Evolutionary conservation across 2,329 filamentous ascomycete genomes (phyloP).

Genomic region (Xenoacremonium recifei): DNA sequence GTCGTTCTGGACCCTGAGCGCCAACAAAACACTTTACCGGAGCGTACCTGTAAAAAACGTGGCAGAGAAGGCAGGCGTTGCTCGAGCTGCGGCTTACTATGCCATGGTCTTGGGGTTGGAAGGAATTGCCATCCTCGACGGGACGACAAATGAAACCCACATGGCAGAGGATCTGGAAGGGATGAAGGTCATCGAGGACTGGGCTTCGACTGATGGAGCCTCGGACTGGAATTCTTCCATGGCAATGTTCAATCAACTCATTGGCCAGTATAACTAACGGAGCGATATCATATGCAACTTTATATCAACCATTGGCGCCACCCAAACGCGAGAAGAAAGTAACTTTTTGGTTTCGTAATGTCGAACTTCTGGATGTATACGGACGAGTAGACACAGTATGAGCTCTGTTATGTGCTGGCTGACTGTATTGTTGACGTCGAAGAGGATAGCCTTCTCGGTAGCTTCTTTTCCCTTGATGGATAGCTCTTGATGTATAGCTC

Average conservation of each 20-base stretch:
- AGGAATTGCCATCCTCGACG: conserved; percentile 42
- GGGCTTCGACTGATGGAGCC: conserved; percentile 43
- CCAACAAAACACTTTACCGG: conserved; percentile 39
- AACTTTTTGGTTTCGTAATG: too few relatives aligned
- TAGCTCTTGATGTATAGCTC: too few relatives aligned
- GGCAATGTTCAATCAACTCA: conserved; percentile 42
- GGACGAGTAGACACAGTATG: too few relatives aligned
- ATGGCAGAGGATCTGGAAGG: conserved; percentile 51
- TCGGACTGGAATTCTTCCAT: conserved; percentile 49
- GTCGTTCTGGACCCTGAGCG: conserved; percentile 54
- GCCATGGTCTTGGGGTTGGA: conserved; percentile 47
- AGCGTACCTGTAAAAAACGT: conserved; percentile 49
- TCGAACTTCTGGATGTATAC: too few relatives aligned
- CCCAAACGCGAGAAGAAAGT: too few relatives aligned
- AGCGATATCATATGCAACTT: too few relatives aligned
- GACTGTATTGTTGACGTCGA: too few relatives aligned
- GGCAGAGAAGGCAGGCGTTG: conserved; percentile 38
- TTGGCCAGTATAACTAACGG: too few relatives aligned
- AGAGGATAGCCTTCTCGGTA: too few relatives aligned
- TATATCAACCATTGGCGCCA: too few relatives aligned
- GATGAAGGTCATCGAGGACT: conserved; percentile 37
- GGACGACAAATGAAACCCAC: conserved; percentile 43
- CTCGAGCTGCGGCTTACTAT: conserved; percentile 43
- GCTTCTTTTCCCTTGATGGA: too few relatives aligned
- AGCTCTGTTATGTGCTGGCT: too few relatives aligned